phyloP scores from a whole-genome alignment of 1,284 basidiomycete genomes.

The Tremellales sp. region DNA sequence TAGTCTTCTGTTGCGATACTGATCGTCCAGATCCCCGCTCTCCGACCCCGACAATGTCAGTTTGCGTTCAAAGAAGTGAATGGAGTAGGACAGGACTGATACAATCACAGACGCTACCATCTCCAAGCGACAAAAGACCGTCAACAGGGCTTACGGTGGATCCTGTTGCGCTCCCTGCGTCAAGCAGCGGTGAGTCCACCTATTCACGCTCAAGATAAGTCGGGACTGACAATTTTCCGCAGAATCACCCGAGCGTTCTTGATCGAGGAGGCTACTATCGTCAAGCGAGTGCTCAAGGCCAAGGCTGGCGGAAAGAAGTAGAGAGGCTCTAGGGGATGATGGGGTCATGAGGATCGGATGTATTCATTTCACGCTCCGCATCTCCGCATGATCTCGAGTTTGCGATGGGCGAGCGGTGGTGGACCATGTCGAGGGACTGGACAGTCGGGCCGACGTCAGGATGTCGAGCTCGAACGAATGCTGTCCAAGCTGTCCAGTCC shows the following conservation, averaged over 20 bases:
- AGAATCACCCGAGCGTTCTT: slow-evolving; percentile 98
- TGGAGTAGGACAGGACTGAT: not conserved
- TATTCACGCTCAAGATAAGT: not conserved
- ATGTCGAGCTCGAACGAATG: no score
- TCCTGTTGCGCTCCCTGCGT: slow-evolving; percentile 91
- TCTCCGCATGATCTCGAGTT: no score
- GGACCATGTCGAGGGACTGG: no score
- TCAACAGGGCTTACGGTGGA: slow-evolving; percentile 89
- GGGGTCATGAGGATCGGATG: not conserved
- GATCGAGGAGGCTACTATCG: slow-evolving; percentile 99
- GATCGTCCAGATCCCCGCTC: slow-evolving; percentile 70
- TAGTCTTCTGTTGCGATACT: not conserved
- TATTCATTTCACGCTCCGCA: slow-evolving; percentile 2
- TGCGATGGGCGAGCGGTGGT: no score
- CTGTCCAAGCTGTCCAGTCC: no score
- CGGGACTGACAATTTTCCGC: slow-evolving; percentile 5
- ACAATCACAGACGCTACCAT: slow-evolving; percentile 64
- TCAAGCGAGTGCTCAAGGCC: slow-evolving; percentile 98
- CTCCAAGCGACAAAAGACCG: slow-evolving; percentile 93
- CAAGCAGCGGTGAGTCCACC: slow-evolving; percentile 68
- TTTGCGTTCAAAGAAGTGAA: slow-evolving; percentile 7
- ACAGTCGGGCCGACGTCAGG: no score
- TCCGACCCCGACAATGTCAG: slow-evolving; percentile 76
- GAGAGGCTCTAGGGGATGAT: not conserved
- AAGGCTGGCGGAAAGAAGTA: slow-evolving; percentile 51